Evolutionary conservation across 129 eudicot genomes (phyloP), one percentile per base, ranked within the genome.

Genomic region (Glebionis coronaria): DNA sequence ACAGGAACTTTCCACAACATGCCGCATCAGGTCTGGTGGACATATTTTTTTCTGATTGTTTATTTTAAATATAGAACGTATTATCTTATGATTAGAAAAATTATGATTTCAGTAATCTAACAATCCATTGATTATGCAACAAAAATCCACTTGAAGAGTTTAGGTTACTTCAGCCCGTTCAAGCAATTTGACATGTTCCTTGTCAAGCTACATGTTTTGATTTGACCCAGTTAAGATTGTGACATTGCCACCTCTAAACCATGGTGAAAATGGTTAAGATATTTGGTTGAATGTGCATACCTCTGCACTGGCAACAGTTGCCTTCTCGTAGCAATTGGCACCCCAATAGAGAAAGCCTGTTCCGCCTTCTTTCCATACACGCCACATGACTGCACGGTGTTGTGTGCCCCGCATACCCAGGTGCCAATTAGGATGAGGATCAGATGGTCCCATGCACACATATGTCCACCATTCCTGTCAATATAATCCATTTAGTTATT

Each of bases 301-400:
- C 95, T 93, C 98, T 42, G 96, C 98, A 77, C 96, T 88, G 54
- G 98, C 82, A 72, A 80, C 88, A 35, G 90, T 76, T 13, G 98
- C 98, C 72, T 93, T 93, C 63, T 93, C 98, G 50, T 93, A 93
- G 81, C 98, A 93, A 77, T 93, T 93, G 46, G 98, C 98, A 76
- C 98, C 98, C 98, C 98, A 93, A 53, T 93, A 93, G 6, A 93
- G 82, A 79, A 93, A 93, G 5, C 98, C 98, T 9, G 98, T 93
- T 59, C 95, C 98, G 44, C 98, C 98, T 86, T 93, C 98, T 85
- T 93, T 93, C 98, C 98, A 93, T 9, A 88, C 95, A 5, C 98
- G 96, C 98, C 98, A 93, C 98, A 93, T 93, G 55, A 93, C 98
- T 57, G 98, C 98, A 79, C 98, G 96, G 75, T 93, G 98, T 63